A percentile compares a stretch with the other conserved stretches of the same genome.
Conservation (phyloP, 805 yeast species). For the Nakazawaea molendinolei region DNA sequence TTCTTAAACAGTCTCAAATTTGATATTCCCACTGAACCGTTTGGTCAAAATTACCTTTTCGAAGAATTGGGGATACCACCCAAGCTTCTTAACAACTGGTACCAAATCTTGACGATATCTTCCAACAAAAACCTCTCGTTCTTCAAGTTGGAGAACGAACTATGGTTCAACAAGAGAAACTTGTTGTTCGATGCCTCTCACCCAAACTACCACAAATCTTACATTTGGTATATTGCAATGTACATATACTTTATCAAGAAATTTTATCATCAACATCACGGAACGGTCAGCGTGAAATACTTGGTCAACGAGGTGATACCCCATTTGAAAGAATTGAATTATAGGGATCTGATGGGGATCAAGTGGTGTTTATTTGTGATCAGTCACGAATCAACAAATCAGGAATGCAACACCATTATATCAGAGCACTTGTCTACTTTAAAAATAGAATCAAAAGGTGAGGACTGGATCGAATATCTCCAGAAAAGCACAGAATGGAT, state of each 20-base stretch:
- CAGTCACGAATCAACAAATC: background rate
- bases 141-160: constrained; percentile 7
- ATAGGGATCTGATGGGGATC: constrained; percentile 1
- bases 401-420: constrained; percentile 1
- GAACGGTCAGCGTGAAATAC: constrained; percentile 6
- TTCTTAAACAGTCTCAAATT: constrained; percentile 8
- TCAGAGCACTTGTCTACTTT: background rate
- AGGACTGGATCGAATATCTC: constrained; percentile 6
- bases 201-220: constrained; percentile 3
- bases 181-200: background rate
- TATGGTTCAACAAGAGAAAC: constrained; percentile 7
- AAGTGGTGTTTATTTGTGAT: constrained; percentile 8
- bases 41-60: background rate
- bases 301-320: constrained; percentile 7
- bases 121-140: constrained; percentile 4
- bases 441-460: no score
- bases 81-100: constrained; percentile 3
- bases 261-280: constrained; percentile 4
- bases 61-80: constrained; percentile 2
- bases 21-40: background rate
- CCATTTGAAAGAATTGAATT: constrained; percentile 3
- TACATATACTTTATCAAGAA: constrained; percentile 9
- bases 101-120: constrained; percentile 1
- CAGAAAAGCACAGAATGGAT: background rate
- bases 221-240: constrained; percentile 8